Conservation (phyloP, 305 asterid species). For the Caryopteris hybrid region DNA sequence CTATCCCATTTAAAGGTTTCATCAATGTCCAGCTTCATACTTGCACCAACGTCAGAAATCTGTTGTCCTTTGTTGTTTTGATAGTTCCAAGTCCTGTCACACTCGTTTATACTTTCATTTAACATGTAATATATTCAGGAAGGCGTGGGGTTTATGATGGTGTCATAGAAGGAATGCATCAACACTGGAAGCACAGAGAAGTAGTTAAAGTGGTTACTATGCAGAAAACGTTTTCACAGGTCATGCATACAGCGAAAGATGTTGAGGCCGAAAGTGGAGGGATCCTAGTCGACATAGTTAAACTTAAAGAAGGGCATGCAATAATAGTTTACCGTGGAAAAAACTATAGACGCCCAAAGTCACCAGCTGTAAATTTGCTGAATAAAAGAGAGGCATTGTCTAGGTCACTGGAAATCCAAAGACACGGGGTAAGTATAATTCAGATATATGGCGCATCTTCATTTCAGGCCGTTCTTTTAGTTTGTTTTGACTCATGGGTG, state of each 20-base stretch:
- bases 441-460: slow-evolving; percentile 5
- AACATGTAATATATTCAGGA: slow-evolving; percentile 48
- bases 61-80: not conserved
- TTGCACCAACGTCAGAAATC: not conserved
- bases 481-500: not conserved
- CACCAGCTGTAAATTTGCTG: slow-evolving; percentile 43
- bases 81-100: not conserved
- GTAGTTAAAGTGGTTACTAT: slow-evolving; percentile 82
- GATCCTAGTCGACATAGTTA: slow-evolving; percentile 57
- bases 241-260: slow-evolving; percentile 56
- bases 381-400: slow-evolving; percentile 72
- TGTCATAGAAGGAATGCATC: slow-evolving; percentile 85
- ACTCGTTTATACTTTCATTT: not conserved
- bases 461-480: not conserved
- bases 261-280: slow-evolving; percentile 83
- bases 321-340: slow-evolving; percentile 91
- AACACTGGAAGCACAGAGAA: slow-evolving; percentile 97
- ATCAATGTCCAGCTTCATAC: not conserved
- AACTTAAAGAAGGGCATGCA: slow-evolving; percentile 91
- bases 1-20: not conserved
- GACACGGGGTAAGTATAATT: slow-evolving; percentile 70
- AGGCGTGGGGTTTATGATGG: slow-evolving; percentile 96
- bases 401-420: slow-evolving; percentile 84
- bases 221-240: slow-evolving; percentile 70
- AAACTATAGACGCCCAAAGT: slow-evolving; percentile 76